Evolutionary conservation across 2,329 filamentous ascomycete genomes (phyloP).

Genomic region (Penicillium occitanis): DNA sequence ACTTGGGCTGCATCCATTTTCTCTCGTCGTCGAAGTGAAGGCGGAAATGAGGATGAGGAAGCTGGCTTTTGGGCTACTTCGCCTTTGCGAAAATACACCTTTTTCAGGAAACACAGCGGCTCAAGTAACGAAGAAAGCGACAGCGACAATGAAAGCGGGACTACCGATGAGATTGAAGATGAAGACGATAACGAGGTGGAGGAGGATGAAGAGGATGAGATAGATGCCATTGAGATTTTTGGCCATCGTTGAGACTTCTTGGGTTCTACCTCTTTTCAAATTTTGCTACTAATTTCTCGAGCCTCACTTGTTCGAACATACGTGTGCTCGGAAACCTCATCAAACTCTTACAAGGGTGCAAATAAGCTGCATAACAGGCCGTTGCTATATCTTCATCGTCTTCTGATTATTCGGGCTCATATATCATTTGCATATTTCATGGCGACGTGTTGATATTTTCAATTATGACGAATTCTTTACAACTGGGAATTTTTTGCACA

Average conservation of each 20-base stretch:
- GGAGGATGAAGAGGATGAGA: slow-evolving; percentile 47
- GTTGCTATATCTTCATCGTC: neutral
- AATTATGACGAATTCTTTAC: neutral
- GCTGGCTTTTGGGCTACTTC: slow-evolving; percentile 58
- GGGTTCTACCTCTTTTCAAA: neutral
- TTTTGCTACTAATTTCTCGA: no score
- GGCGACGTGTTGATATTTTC: neutral
- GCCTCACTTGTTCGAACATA: neutral
- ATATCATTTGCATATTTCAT: neutral
- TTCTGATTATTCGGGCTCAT: neutral
- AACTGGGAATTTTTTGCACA: neutral
- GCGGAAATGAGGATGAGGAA: slow-evolving; percentile 56
- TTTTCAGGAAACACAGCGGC: slow-evolving; percentile 34
- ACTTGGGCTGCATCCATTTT: slow-evolving; percentile 32
- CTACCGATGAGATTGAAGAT: slow-evolving; percentile 46
- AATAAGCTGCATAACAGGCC: neutral
- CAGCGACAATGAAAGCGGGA: slow-evolving; percentile 40
- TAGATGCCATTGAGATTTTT: slow-evolving; percentile 53
- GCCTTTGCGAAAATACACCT: slow-evolving; percentile 43
- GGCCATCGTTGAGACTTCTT: slow-evolving; percentile 48
- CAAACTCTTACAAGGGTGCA: neutral
- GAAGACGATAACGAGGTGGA: slow-evolving; percentile 25
- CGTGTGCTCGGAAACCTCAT: neutral
- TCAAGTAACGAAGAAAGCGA: slow-evolving; percentile 38
- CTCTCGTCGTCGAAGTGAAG: slow-evolving; percentile 27